Percentiles rank a stretch among this genome's conserved stretches.
Evolutionary conservation across 177 flowering plant genomes (phyloP).

Genomic region (Vitis hybrid): DNA sequence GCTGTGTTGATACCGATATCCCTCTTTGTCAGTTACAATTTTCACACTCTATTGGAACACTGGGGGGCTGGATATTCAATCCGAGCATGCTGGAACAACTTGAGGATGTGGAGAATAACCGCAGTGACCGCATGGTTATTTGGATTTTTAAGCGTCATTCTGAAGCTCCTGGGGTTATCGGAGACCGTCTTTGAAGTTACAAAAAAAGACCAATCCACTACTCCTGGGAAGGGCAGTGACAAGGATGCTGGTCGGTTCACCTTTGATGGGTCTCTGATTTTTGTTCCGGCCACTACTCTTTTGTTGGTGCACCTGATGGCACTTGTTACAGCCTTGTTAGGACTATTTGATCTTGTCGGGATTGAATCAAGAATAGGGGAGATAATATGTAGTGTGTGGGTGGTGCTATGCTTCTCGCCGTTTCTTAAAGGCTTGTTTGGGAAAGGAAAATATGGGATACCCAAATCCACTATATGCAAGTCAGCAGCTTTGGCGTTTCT

Average conservation of each 20-base stretch:
- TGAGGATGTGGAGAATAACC: slow-evolving; percentile 34
- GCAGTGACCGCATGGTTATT: slow-evolving; percentile 35
- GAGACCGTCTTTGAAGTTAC: slow-evolving; percentile 59
- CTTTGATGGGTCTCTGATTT: slow-evolving; percentile 46
- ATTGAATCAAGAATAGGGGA: slow-evolving; percentile 36
- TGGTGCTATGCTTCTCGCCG: slow-evolving; percentile 27
- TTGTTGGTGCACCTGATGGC: slow-evolving; percentile 41
- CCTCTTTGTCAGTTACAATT: slow-evolving; percentile 29
- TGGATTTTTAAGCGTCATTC: slow-evolving; percentile 23
- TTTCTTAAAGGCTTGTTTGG: slow-evolving; percentile 50
- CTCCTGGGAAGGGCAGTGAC: not conserved
- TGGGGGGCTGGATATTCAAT: slow-evolving; percentile 19
- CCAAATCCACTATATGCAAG: slow-evolving; percentile 26
- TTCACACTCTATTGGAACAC: slow-evolving; percentile 33
- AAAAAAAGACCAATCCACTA: slow-evolving; percentile 27
- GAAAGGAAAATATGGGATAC: slow-evolving; percentile 45
- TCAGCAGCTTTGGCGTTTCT: slow-evolving; percentile 9
- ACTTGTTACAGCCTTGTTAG: slow-evolving; percentile 11
- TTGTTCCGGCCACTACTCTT: slow-evolving; percentile 42
- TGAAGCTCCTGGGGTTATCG: slow-evolving; percentile 48
- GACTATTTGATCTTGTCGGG: slow-evolving; percentile 1
- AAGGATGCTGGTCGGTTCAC: slow-evolving; percentile 32
- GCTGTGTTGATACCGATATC: slow-evolving; percentile 29
- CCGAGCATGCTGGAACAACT: slow-evolving; percentile 49
- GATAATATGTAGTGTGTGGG: slow-evolving; percentile 12